These are phyloP conservation scores for Solanum etuberosum DNA, from an alignment of 257 asterid species.

Conservation along the genomic window DNA sequence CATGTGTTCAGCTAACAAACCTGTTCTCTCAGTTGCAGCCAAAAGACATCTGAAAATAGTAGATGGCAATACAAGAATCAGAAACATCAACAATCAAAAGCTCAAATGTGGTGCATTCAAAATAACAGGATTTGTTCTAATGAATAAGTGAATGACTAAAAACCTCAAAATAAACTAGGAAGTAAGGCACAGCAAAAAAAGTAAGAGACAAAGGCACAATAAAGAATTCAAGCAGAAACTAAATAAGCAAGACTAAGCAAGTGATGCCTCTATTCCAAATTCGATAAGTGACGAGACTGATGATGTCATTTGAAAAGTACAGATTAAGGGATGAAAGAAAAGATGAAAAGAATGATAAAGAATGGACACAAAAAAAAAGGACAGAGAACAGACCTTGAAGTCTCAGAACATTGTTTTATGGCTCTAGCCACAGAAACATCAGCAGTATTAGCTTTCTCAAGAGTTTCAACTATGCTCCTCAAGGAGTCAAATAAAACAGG, in stretches of 20 bases:
- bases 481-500: constrained; percentile 40
- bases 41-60: constrained; percentile 44
- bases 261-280: neutral
- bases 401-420: constrained; percentile 55
- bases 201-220: neutral
- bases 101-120: neutral
- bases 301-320: neutral
- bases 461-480: constrained; percentile 28
- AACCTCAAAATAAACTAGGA: neutral
- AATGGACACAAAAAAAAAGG: neutral
- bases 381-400: constrained; percentile 39
- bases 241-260: neutral
- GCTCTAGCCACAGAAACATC: constrained; percentile 34
- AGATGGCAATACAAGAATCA: neutral
- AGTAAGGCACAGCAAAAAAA: neutral
- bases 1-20: constrained; percentile 38
- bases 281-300: neutral
- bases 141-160: neutral
- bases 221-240: neutral
- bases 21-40: constrained; percentile 37
- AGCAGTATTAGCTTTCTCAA: constrained; percentile 19
- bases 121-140: neutral
- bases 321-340: neutral
- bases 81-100: neutral
- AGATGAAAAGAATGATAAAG: neutral